Evolutionary conservation across 2,329 filamentous ascomycete species (phyloP), one percentile per base, ranked within the genome.

Genomic region (Diaporthe caulivora): DNA sequence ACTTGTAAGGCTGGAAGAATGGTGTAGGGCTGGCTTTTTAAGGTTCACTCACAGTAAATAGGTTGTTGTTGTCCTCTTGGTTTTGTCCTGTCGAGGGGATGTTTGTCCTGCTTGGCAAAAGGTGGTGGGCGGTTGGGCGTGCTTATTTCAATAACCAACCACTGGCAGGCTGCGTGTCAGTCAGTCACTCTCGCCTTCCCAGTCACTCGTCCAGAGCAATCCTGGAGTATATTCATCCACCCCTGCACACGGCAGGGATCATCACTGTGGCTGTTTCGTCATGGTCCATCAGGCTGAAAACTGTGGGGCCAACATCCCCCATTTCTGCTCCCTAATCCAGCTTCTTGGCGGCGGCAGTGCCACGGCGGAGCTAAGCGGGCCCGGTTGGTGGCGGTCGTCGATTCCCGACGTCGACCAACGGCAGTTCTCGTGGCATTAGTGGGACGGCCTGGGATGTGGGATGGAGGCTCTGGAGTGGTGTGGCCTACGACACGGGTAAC

Each of bases 261-360:
- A 51, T 37, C 60, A 37, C 24, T n/a, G 58, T 51, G 29, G 40
- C 26, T 49, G 42, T 64, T 65, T 65, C 60, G 42, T 65, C 60
- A 65, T 65, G 21, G 62, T 26, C 13, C 7, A 34, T 5, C 5
- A 9, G 34, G 55, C 21, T 44, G 8, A 37, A 26, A 37, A 24
- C 9, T 65, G 57, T 44, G 57, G 57, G 57, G 62, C 21, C n/a
- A 24, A 18, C 6, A n/a, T n/a, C 21, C 17, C 29, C n/a, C 29
- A 24, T 51, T n/a, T 26, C 62, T 51, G 18, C 9, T 7, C 37
- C 13, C 44, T 34, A 7, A n/a, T n/a, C 29, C 29, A 49, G 60
- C 44, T 65, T 37, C 44, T 51, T 65, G 60, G 60, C 44, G 21
- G 60, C 60, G 44, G 60, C 60, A 37, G 60, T 65, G 62, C 62